phyloP scores from a whole-genome alignment of 164 flowering plant species.

The Vitis riparia region DNA sequence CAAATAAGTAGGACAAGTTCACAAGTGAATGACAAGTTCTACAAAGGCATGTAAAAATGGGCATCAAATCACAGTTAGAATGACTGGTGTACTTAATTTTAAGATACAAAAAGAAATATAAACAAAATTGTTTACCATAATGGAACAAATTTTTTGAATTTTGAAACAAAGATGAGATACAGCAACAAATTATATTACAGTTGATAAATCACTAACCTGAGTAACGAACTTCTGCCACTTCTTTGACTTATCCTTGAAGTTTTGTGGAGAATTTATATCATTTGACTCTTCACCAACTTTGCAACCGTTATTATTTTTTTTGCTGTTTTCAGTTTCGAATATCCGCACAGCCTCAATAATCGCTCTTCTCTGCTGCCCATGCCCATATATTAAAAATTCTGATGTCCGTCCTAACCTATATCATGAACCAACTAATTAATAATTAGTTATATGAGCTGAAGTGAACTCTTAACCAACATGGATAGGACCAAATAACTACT shows the following conservation, averaged over 20 bases:
- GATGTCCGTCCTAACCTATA: slow-evolving; percentile 78
- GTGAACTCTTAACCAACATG: too few relatives aligned
- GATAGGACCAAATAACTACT: too few relatives aligned
- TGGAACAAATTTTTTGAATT: too few relatives aligned
- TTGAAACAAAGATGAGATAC: neutral
- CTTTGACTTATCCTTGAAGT: slow-evolving; percentile 74
- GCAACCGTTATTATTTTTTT: slow-evolving; percentile 25
- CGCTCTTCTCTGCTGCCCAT: slow-evolving; percentile 91
- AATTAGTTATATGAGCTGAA: neutral
- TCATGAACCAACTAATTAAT: slow-evolving; percentile 6
- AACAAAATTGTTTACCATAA: too few relatives aligned
- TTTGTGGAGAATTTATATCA: slow-evolving; percentile 33
- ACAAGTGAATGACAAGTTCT: too few relatives aligned
- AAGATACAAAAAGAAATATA: too few relatives aligned
- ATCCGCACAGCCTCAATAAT: slow-evolving; percentile 83
- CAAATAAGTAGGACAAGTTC: too few relatives aligned
- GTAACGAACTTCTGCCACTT: slow-evolving; percentile 91
- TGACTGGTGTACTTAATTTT: too few relatives aligned
- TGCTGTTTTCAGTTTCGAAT: slow-evolving; percentile 47
- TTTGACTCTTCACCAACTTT: slow-evolving; percentile 33
- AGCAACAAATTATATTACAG: neutral
- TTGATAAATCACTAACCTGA: slow-evolving; percentile 43
- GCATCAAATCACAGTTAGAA: too few relatives aligned
- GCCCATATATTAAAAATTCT: slow-evolving; percentile 85
- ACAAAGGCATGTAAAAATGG: too few relatives aligned